Evolutionary conservation across 2,329 filamentous ascomycete genomes (phyloP).

Genomic region (Cladophialophora immunda): DNA sequence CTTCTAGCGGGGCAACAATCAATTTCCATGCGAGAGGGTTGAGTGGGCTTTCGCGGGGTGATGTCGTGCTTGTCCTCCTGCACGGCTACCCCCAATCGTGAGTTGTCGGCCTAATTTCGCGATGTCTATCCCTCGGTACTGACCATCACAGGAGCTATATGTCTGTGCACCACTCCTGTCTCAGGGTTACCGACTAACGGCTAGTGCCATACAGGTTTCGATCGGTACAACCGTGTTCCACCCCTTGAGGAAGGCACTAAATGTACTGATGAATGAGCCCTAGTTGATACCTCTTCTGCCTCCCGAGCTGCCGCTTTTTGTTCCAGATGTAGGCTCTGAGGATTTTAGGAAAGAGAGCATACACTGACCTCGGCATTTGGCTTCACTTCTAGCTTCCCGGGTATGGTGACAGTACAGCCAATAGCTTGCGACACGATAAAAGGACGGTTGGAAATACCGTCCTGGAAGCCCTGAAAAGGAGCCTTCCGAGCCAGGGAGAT

Average conservation of each 20-base stretch:
- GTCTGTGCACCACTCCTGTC: neutral
- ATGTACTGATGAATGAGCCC: neutral
- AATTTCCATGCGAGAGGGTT: neutral
- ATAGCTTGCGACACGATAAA: slow-evolving; percentile 45
- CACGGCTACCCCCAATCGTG: neutral
- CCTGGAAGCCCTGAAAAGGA: slow-evolving; percentile 47
- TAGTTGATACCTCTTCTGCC: slow-evolving; percentile 2
- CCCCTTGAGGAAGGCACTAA: neutral
- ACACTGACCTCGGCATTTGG: neutral
- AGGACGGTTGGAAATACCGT: slow-evolving; percentile 52
- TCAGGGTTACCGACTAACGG: neutral
- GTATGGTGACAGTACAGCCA: slow-evolving; percentile 2
- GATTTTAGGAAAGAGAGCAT: neutral
- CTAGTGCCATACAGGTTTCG: slow-evolving; percentile 2
- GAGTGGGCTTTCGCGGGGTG: neutral
- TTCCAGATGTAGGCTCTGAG: neutral
- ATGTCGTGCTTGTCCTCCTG: neutral
- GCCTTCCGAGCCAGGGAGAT: slow-evolving; percentile 41
- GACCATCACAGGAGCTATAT: neutral
- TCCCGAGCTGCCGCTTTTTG: neutral
- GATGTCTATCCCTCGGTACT: neutral
- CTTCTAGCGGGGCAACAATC: neutral
- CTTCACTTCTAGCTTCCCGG: neutral
- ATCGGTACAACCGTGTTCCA: neutral
- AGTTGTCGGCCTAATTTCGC: neutral